These are phyloP conservation scores for Scheffersomyces ergatensis DNA, from an alignment of 805 yeast species.

Conservation along the genomic window DNA sequence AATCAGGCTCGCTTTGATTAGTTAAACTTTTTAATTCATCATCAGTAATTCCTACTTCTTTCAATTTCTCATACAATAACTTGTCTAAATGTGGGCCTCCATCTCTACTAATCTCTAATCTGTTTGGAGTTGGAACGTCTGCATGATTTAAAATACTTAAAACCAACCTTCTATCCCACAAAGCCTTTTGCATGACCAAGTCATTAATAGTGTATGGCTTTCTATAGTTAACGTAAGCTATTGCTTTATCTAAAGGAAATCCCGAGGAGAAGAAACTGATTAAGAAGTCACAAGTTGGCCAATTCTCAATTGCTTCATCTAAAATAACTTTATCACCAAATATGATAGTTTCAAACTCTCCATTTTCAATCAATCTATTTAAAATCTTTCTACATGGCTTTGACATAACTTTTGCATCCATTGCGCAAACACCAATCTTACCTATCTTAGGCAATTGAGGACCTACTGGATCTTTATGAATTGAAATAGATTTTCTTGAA, in stretches of 20 bases:
- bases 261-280: conserved; percentile 94
- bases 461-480: conserved; percentile 37
- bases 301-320: conserved; percentile 90
- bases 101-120: conserved; percentile 89
- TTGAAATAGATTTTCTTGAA: conserved; percentile 28
- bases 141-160: conserved; percentile 73
- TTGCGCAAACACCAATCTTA: conserved; percentile 96
- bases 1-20: conserved; percentile 67
- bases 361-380: conserved; percentile 82
- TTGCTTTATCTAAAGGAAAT: conserved; percentile 94
- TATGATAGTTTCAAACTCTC: conserved; percentile 94
- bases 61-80: conserved; percentile 48
- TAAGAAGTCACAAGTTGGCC: conserved; percentile 98
- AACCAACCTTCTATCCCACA: conserved; percentile 97
- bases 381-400: conserved; percentile 93
- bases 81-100: conserved; percentile 88
- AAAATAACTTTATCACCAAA: conserved; percentile 96
- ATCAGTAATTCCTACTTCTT: conserved; percentile 36
- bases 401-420: conserved; percentile 94
- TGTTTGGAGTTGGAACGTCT: conserved; percentile 84
- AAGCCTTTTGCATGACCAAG: conserved; percentile 80
- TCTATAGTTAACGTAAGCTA: conserved; percentile 80
- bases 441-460: conserved; percentile 73
- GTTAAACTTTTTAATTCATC: conserved; percentile 59
- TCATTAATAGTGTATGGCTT: conserved; percentile 91